Evolutionary conservation across 305 asterid genomes (phyloP).

Genomic region (Fraxinus albicans): DNA sequence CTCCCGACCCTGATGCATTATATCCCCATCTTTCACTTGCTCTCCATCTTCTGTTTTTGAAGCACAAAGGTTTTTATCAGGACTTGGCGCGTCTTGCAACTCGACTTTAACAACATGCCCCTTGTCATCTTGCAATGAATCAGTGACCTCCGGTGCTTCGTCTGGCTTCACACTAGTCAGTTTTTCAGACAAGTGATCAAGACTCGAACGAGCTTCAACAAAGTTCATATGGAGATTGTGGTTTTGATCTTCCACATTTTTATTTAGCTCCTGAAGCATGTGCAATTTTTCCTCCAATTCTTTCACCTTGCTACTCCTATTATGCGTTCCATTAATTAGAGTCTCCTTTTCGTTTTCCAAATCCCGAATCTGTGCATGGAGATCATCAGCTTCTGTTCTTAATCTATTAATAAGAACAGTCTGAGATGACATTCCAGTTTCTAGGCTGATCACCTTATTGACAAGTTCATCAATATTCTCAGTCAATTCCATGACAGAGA

Average conservation of each 20-base stretch:
- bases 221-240: constrained; percentile 51
- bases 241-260: constrained; percentile 51
- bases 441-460: constrained; percentile 52
- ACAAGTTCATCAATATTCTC: constrained; percentile 71
- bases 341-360: constrained; percentile 50
- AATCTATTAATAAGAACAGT: constrained; percentile 51
- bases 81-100: constrained; percentile 13
- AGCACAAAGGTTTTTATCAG: not conserved
- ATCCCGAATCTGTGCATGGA: constrained; percentile 44
- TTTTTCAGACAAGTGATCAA: constrained; percentile 52
- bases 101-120: not conserved
- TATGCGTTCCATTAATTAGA: constrained; percentile 35
- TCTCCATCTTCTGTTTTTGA: constrained; percentile 21
- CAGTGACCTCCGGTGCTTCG: constrained; percentile 43
- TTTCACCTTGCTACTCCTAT: constrained; percentile 40
- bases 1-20: constrained; percentile 25
- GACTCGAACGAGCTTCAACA: constrained; percentile 50
- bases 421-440: constrained; percentile 64
- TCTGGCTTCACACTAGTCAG: constrained; percentile 56
- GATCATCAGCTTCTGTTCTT: constrained; percentile 52
- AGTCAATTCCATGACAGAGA: constrained; percentile 53
- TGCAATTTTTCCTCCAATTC: constrained; percentile 65
- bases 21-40: constrained; percentile 31
- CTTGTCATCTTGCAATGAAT: constrained; percentile 9
- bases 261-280: constrained; percentile 47